Evolutionary conservation across 257 asterid species (phyloP), one percentile per base, ranked within the genome.

Genomic region (Solanum verrucosum): DNA sequence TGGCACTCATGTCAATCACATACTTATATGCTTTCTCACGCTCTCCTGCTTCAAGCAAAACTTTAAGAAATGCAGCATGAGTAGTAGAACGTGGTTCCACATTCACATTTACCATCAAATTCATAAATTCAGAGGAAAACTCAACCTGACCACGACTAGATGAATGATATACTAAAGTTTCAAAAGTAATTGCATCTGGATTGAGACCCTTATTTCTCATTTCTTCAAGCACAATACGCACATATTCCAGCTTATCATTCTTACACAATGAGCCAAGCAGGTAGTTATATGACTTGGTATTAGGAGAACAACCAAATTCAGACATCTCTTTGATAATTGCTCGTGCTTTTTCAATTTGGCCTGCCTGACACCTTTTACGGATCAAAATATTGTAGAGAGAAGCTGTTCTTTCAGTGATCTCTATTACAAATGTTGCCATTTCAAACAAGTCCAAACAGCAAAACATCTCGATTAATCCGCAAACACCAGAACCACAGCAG

Each of bases 371-470:
- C 89, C 90, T 91, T 84, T 93, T 95, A 72, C 95, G 95, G 87
- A 96, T 87, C 93, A 95, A 67, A 87, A 94, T 90, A 84, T 92
- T 70, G 88, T 90, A 93, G 90, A 89, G 91, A 1, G 97, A 88
- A 49, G 84, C 87, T 77, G 89, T 93, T 84, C 89, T 88, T 89
- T 87, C 93, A 0, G 96, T 91, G 52, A 93, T 91, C 68, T 88
- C 87, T 86, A 95, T 89, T 88, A 93, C 97, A 90, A 90, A 91
- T 86, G 72, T 91, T 77, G 98, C 98, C 97, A 93, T 93, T 10
- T 94, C 96, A 15, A 96, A 93, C 91, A 87, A 68, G 90, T 91
- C 93, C 82, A 92, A 84, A 73, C 88, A 89, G 87, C 95, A 95
- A 65, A 93, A 92, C 97, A 93, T 93, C 92, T 93, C 92, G 71